phyloP scores from a whole-genome alignment of 257 asterid species.

The Galeopsis tetrahit region DNA sequence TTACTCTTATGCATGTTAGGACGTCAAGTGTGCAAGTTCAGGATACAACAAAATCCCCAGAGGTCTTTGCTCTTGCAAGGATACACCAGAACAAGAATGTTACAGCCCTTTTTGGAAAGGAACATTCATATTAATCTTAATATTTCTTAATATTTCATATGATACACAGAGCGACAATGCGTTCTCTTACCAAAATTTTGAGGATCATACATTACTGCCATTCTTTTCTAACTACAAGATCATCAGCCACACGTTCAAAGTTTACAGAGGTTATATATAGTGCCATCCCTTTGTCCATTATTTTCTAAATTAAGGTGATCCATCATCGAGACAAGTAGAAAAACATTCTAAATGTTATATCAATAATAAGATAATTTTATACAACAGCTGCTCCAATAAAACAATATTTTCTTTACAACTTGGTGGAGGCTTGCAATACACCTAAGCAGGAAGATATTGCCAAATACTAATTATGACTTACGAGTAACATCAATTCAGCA shows the following conservation, averaged over 20 bases:
- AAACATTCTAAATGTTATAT: not conserved
- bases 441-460: not conserved
- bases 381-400: not conserved
- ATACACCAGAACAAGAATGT: not conserved
- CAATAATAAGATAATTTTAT: not conserved
- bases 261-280: not conserved
- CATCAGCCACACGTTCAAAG: not conserved
- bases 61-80: not conserved
- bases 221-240: not conserved
- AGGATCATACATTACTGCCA: not conserved
- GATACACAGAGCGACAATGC: not conserved
- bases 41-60: not conserved
- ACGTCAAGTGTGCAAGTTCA: not conserved
- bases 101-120: not conserved
- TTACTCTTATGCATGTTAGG: not conserved
- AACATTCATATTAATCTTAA: not conserved
- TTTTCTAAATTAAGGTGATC: not conserved
- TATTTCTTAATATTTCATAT: not conserved
- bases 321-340: not conserved
- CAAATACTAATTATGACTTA: not conserved
- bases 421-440: constrained; percentile 5
- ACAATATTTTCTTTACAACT: not conserved
- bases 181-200: not conserved
- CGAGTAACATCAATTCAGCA: not conserved
- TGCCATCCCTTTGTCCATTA: not conserved